These are phyloP conservation scores for Venturia nashicola DNA, from an alignment of 2,329 filamentous ascomycete genomes.

Conservation along the genomic window DNA sequence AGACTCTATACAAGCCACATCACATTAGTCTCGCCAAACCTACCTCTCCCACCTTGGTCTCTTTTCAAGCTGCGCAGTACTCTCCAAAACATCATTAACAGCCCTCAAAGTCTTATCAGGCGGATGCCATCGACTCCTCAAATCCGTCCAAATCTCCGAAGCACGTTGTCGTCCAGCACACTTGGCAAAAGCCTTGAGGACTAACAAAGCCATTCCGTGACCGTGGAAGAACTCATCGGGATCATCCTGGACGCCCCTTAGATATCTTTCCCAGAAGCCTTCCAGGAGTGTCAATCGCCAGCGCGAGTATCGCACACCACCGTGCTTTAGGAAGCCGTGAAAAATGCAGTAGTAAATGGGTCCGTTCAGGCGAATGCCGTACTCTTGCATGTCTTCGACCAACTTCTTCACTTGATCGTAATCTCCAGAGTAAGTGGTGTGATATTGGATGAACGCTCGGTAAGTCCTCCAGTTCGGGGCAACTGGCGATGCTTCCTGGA, in stretches of 20 bases:
- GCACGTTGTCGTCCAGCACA: slow-evolving; percentile 42
- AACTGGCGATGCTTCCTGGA: slow-evolving; percentile 56
- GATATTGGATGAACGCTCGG: slow-evolving; percentile 64
- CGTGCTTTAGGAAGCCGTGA: slow-evolving; percentile 67
- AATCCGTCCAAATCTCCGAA: slow-evolving; percentile 40
- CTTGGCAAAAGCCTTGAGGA: slow-evolving; percentile 50
- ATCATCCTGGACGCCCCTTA: slow-evolving; percentile 28
- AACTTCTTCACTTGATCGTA: slow-evolving; percentile 58
- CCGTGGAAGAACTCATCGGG: slow-evolving; percentile 14
- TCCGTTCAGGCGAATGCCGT: slow-evolving; percentile 56
- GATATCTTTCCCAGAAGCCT: slow-evolving; percentile 53
- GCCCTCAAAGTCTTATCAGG: slow-evolving; percentile 1
- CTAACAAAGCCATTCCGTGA: slow-evolving; percentile 40
- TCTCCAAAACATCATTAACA: neutral
- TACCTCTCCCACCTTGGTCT: neutral
- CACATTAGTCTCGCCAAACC: too few species aligned
- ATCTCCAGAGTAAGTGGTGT: slow-evolving; percentile 56
- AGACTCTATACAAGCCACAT: neutral
- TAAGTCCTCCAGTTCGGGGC: slow-evolving; percentile 70
- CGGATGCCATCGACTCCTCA: slow-evolving; percentile 24
- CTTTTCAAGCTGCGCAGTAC: neutral
- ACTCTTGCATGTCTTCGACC: slow-evolving; percentile 67
- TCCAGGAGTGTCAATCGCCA: slow-evolving; percentile 66
- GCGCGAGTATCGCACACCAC: slow-evolving; percentile 48
- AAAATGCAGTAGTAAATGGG: slow-evolving; percentile 71